phyloP scores from a whole-genome alignment of 148 eudicot genomes.

The Amaranthus cruentus region DNA sequence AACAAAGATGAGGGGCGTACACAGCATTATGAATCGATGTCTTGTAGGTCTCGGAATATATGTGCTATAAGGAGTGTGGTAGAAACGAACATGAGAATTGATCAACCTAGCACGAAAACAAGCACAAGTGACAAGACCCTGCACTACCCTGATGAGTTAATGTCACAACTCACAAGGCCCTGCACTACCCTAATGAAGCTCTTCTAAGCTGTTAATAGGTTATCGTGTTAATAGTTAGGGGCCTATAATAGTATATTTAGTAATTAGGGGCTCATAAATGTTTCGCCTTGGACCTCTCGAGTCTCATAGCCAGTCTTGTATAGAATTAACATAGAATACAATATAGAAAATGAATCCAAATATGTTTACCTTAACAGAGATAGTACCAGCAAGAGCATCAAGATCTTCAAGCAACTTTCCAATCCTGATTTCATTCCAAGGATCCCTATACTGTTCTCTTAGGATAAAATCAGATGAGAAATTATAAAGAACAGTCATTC shows the following conservation, averaged over 20 bases:
- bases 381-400: slow-evolving; percentile 98
- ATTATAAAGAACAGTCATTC: slow-evolving; percentile 62
- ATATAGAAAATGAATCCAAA: not conserved
- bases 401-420: slow-evolving; percentile 97
- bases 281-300: too few relatives aligned
- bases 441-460: slow-evolving; percentile 93
- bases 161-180: too few relatives aligned
- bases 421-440: slow-evolving; percentile 87
- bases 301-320: too few relatives aligned
- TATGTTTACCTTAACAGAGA: slow-evolving; percentile 74
- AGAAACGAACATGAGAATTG: too few relatives aligned
- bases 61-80: not conserved
- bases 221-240: too few relatives aligned
- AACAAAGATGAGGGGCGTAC: not conserved
- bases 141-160: too few relatives aligned
- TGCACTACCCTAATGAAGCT: too few relatives aligned
- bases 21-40: not conserved
- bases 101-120: too few relatives aligned
- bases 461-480: slow-evolving; percentile 75
- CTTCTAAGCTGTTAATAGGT: too few relatives aligned
- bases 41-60: not conserved
- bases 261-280: too few relatives aligned
- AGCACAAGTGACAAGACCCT: too few relatives aligned
- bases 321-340: not conserved
- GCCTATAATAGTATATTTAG: too few relatives aligned